These are phyloP conservation scores for Phylloporus rhodoxanthus DNA, from an alignment of 768 basidiomycete species.

Conservation along the genomic window DNA sequence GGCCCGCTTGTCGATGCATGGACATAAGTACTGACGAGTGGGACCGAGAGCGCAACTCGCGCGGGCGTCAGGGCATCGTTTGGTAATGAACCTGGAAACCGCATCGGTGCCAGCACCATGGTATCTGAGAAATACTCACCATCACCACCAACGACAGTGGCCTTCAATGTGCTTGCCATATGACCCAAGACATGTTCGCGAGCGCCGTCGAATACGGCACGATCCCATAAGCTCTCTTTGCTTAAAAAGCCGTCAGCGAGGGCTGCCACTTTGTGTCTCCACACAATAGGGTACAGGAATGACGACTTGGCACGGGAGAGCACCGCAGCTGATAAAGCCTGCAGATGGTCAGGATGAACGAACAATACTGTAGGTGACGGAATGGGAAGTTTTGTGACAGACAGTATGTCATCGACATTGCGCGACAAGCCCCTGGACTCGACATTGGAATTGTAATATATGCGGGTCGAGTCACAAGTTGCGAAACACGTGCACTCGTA, in stretches of 20 bases:
- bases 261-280: slow-evolving; percentile 70
- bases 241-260: slow-evolving; percentile 69
- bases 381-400: slow-evolving; percentile 46
- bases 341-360: slow-evolving; percentile 57
- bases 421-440: slow-evolving; percentile 8
- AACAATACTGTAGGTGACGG: slow-evolving; percentile 80
- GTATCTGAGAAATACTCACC: slow-evolving; percentile 39
- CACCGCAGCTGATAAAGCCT: slow-evolving; percentile 48
- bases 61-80: slow-evolving; percentile 51
- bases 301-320: slow-evolving; percentile 48
- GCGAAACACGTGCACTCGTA: slow-evolving; percentile 71
- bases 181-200: slow-evolving; percentile 56
- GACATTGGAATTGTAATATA: slow-evolving; percentile 36
- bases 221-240: slow-evolving; percentile 82
- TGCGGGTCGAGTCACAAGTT: slow-evolving; percentile 51
- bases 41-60: slow-evolving; percentile 71
- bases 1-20: slow-evolving; percentile 69
- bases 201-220: slow-evolving; percentile 65
- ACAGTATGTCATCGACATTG: slow-evolving; percentile 45
- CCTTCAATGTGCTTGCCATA: slow-evolving; percentile 56
- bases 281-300: slow-evolving; percentile 56
- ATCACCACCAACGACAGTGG: slow-evolving; percentile 65
- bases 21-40: slow-evolving; percentile 58
- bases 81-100: slow-evolving; percentile 42
- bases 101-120: too few relatives aligned